Evolutionary conservation across 768 basidiomycete species (phyloP).

Genomic region (Phanerochaete carnosa): DNA sequence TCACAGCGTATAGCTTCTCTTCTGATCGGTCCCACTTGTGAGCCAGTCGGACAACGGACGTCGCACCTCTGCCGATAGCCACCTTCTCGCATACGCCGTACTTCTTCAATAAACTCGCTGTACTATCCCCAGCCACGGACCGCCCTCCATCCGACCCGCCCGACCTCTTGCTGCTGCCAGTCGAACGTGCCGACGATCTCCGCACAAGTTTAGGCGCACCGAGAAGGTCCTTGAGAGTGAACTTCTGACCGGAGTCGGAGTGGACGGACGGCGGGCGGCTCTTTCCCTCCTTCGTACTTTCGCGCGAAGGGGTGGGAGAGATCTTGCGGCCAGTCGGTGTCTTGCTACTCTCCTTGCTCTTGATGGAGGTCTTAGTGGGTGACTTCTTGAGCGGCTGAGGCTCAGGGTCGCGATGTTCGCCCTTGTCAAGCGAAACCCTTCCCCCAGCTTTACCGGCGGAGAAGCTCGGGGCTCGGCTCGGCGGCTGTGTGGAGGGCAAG

Average conservation of each 20-base stretch:
- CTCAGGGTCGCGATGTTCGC: not conserved
- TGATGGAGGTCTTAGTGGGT: slow-evolving; percentile 13
- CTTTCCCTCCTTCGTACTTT: slow-evolving; percentile 4
- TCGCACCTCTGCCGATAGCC: slow-evolving; percentile 98
- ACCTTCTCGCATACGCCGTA: slow-evolving; percentile 97
- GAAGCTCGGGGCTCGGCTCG: slow-evolving; percentile 48
- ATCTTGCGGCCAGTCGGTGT: slow-evolving; percentile 23
- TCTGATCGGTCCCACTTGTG: slow-evolving; percentile 98
- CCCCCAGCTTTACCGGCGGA: slow-evolving; percentile 31
- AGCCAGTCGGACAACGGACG: slow-evolving; percentile 91
- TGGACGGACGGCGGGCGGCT: slow-evolving; percentile 29
- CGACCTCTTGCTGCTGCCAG: slow-evolving; percentile 58
- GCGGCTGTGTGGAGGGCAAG: slow-evolving; percentile 57
- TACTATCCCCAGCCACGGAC: slow-evolving; percentile 45
- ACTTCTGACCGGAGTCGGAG: slow-evolving; percentile 63
- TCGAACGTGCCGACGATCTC: slow-evolving; percentile 69
- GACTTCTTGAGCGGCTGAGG: slow-evolving; percentile 5
- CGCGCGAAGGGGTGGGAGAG: slow-evolving; percentile 21
- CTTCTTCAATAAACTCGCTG: slow-evolving; percentile 71
- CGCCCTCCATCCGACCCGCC: slow-evolving; percentile 54
- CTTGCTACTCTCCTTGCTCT: slow-evolving; percentile 13
- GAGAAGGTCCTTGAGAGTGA: slow-evolving; percentile 83
- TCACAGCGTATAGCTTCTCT: slow-evolving; percentile 97
- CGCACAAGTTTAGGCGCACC: slow-evolving; percentile 73
- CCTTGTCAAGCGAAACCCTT: slow-evolving; percentile 8